A percentile compares a stretch with the other conserved stretches of the same genome.
phyloP scores from a whole-genome alignment of 1,284 basidiomycete genomes.

The Tremellales sp. region DNA sequence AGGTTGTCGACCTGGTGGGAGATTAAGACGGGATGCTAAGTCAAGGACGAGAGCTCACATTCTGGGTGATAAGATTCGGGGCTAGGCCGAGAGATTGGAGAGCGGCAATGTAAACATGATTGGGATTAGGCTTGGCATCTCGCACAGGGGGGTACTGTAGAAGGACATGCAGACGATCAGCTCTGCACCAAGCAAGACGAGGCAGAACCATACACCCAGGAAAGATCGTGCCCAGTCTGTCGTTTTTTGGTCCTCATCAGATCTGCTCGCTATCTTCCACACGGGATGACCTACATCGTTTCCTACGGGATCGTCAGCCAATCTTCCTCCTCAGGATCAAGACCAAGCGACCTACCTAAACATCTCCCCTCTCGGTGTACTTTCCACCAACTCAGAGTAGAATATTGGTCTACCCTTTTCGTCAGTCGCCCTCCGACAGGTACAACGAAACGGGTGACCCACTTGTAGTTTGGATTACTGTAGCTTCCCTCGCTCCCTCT shows the following conservation, averaged over 20 bases:
- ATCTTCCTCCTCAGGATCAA: neutral
- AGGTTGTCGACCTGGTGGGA: conserved; percentile 68
- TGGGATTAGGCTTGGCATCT: conserved; percentile 75
- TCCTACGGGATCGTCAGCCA: conserved; percentile 15
- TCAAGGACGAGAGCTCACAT: conserved; percentile 43
- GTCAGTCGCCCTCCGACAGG: neutral
- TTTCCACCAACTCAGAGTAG: conserved; percentile 77
- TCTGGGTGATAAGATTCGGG: conserved; percentile 76
- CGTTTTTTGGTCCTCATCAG: neutral
- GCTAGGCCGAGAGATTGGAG: conserved; percentile 66
- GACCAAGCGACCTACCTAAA: conserved; percentile 58
- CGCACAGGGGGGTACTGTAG: conserved; percentile 67
- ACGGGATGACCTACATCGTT: conserved; percentile 34
- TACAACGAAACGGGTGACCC: conserved; percentile 31
- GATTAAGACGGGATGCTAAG: neutral
- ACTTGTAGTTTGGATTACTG: conserved; percentile 89
- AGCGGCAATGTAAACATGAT: conserved; percentile 78
- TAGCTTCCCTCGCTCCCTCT: conserved; percentile 76
- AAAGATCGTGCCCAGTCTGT: conserved; percentile 69
- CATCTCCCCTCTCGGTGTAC: conserved; percentile 59
- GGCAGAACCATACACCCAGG: conserved; percentile 38
- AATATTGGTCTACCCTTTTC: conserved; percentile 43
- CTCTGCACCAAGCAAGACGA: neutral
- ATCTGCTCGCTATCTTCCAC: neutral
- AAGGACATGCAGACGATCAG: neutral